Base-by-base conservation (phyloP, 2,329 filamentous ascomycete genomes). In the Calonectria pseudoreteaudii region DNA sequence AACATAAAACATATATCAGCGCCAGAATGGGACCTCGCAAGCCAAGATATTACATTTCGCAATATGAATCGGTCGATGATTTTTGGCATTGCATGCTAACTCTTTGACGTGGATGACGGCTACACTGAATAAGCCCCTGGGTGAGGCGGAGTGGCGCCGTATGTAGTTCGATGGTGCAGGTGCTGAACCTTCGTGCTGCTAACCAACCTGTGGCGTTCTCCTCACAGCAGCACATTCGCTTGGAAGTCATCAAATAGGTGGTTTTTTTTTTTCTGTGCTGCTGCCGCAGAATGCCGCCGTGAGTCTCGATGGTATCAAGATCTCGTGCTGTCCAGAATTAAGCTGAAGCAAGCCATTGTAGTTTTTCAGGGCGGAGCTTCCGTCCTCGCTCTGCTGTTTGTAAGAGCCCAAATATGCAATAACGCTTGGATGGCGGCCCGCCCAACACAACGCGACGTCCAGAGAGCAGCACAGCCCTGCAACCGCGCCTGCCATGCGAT, bases 391-490 rank as follows among this genome's bases (percentile, higher is more conserved):
- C 23, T 38, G 28, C 31, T 34, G 41, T 18, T 58, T n/a, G 13
- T 38, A 14, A 38, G 36, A 16, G 36, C 36, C 36, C 1, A n/a
- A 20, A 3, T 23, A 58, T 36, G 53, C 31, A 38, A 34, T 62
- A 23, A 41, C 23, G 36, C 38, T 47, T 50, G 53, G 41, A 65
- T 31, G 28, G 26, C 41, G 41, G 36, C 60, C 38, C 60, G 41
- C 60, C 44, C 20, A 34, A 34, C 26, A 41, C 16, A 65, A 34
- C 60, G 30, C 60, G 26, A 65, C 38, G 38, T 31, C 41, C 60
- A 23, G 58, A 71, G 69, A 68, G 69, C 34, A 74, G 74, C 73
- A 76, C 73, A 68, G 77, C 78, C 76, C 76, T 74, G 70, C 69
- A 66, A 70, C 66, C 70, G 52, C 49, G 49, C 50, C 66, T 68